Evolutionary conservation across 768 basidiomycete genomes (phyloP).

Genomic region (Podaxis pistillaris): DNA sequence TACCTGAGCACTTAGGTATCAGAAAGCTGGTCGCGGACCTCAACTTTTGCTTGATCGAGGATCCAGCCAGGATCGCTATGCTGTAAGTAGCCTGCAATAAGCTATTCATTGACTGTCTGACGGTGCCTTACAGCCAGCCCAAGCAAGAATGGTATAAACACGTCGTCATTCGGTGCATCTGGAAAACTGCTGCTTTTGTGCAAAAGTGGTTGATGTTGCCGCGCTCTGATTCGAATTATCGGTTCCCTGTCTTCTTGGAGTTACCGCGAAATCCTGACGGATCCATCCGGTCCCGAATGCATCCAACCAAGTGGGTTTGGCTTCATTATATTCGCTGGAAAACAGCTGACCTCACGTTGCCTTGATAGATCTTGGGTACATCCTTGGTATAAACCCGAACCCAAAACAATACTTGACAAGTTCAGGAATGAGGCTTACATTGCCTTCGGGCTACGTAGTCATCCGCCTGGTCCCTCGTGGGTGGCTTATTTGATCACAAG

Average conservation of each 20-base stretch:
- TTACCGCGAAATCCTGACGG: constrained; percentile 20
- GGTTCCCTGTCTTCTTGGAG: constrained; percentile 22
- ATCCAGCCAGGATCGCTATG: constrained; percentile 45
- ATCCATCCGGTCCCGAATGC: constrained; percentile 27
- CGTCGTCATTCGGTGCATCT: constrained; percentile 20
- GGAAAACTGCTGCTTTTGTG: constrained; percentile 27
- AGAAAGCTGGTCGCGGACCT: constrained; percentile 32
- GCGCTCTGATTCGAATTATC: constrained; percentile 21
- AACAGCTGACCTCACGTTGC: too few relatives aligned
- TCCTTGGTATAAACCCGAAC: constrained; percentile 48
- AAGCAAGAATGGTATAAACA: constrained; percentile 33
- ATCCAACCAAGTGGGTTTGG: constrained; percentile 20
- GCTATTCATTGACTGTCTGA: background rate
- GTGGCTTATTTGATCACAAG: background rate
- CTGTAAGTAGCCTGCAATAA: constrained; percentile 30
- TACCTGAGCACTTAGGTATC: constrained; percentile 38
- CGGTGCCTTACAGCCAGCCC: constrained; percentile 31
- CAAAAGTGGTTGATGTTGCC: constrained; percentile 41
- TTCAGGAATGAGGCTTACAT: constrained; percentile 32
- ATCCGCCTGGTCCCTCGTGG: constrained; percentile 38
- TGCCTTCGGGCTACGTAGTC: constrained; percentile 31
- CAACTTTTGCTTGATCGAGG: constrained; percentile 37
- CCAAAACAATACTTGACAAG: constrained; percentile 24
- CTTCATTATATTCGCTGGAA: too few relatives aligned
- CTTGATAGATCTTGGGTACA: constrained; percentile 28